Evolutionary conservation across 768 basidiomycete genomes (phyloP), one percentile per base, ranked within the genome.

Genomic region (Trametes sanguinea): DNA sequence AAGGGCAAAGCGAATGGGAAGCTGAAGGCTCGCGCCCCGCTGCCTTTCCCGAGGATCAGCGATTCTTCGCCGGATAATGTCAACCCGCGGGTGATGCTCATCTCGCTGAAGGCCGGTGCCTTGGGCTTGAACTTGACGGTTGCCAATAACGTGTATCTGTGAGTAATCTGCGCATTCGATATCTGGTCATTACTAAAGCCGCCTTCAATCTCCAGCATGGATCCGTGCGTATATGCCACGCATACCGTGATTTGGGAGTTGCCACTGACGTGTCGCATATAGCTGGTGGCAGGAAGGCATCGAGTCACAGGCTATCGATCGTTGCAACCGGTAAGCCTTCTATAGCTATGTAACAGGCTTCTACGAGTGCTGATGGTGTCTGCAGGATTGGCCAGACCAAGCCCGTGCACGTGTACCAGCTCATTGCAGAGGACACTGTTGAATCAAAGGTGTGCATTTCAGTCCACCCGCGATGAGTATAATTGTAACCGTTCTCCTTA

Each of bases 281-380:
- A 90, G 88, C n/a, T 90, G 89, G 87, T 90, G 89, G 89, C 89
- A 90, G 80, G 90, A 92, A 68, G 89, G 90, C 2, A 93, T 93
- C 39, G 91, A 93, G 74, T 87, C 86, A 66, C 90, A 94, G 70
- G 90, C 91, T 2, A 87, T 92, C 54, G 90, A 91, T 69, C 77
- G 89, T 66, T 89, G 88, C 58, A 92, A 92, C 67, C 84, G 90
- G 81, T 80, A 65, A 58, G 72, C 48, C 6, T 13, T 22, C 22
- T 22, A 22, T 42, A 4, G 5, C 16, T 40, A 22, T 42, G 2
- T 40, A 8, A 8, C 5, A 10, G 3, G 4, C 13, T 22, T 46
- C 1, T 30, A 48, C n/a, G n/a, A 37, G 51, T 37, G 6, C 59
- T 58, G 39, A 44, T 32, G 9, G 42, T 62, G 35, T 47, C 43